phyloP scores from a whole-genome alignment of 2,329 filamentous ascomycete genomes.

The Tolypocladium ophioglossoides region DNA sequence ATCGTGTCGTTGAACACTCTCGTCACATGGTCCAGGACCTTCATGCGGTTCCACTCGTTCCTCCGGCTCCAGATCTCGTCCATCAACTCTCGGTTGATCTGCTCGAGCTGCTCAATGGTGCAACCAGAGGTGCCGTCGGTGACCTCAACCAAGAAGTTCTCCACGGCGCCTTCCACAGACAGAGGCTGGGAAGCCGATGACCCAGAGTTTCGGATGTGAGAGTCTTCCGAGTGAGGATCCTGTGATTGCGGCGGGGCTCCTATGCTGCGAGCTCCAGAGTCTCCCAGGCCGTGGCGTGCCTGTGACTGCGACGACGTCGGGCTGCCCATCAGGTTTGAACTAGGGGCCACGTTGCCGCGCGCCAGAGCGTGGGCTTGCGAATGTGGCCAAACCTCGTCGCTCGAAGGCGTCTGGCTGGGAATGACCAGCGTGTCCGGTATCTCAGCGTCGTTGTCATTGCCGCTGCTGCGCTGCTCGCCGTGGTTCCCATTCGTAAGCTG shows the following conservation, averaged over 20 bases:
- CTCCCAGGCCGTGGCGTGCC: constrained; percentile 4
- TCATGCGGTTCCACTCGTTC: constrained; percentile 72
- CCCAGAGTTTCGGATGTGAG: constrained; percentile 16
- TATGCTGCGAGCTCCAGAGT: constrained; percentile 19
- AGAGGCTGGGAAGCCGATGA: constrained; percentile 33
- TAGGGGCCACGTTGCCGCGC: constrained; percentile 21
- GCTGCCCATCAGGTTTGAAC: constrained; percentile 18
- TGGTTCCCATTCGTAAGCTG: constrained; percentile 61
- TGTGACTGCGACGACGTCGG: constrained; percentile 28
- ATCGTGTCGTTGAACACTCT: constrained; percentile 69
- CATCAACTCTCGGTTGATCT: constrained; percentile 86
- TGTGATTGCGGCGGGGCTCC: constrained; percentile 27
- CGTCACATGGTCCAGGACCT: constrained; percentile 53
- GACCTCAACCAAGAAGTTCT: constrained; percentile 50
- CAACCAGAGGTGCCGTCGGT: constrained; percentile 62
- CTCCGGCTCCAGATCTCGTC: constrained; percentile 74
- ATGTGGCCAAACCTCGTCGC: constrained; percentile 45
- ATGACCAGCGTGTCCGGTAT: constrained; percentile 45
- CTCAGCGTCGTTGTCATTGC: constrained; percentile 24
- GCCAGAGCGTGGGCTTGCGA: constrained; percentile 46
- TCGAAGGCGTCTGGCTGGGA: constrained; percentile 36
- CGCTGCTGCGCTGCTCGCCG: constrained; percentile 28
- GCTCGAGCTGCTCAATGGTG: constrained; percentile 88
- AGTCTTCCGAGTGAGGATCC: constrained; percentile 14
- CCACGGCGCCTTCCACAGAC: constrained; percentile 38